phyloP scores from a whole-genome alignment of 164 flowering plant species.

The Vitis cinerea region DNA sequence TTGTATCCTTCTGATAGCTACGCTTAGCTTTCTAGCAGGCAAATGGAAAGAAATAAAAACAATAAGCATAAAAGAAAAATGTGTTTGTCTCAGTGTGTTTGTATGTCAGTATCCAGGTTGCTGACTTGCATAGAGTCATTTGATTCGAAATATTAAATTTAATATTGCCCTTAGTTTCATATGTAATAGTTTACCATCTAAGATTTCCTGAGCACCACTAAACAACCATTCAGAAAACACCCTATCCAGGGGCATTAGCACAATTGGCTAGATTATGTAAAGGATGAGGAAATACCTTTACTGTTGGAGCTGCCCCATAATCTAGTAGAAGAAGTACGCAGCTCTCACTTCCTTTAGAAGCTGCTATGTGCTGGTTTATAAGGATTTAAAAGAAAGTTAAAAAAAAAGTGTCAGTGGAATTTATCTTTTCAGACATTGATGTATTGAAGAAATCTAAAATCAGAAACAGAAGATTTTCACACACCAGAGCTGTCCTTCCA shows the following conservation, averaged over 20 bases:
- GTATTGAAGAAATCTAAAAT: neutral
- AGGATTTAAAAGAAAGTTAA: constrained; percentile 1
- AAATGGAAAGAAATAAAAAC: neutral
- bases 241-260: too few relatives aligned
- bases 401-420: neutral
- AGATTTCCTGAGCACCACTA: too few relatives aligned
- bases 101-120: neutral
- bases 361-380: constrained; percentile 76
- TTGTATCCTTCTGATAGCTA: constrained; percentile 91
- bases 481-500: constrained; percentile 81
- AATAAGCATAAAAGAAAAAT: constrained; percentile 5
- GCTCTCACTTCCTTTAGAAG: constrained; percentile 69
- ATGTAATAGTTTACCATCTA: too few relatives aligned
- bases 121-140: too few relatives aligned
- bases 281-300: constrained; percentile 50
- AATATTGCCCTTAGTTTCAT: too few relatives aligned
- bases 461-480: constrained; percentile 8
- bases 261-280: neutral
- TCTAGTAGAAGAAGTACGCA: constrained; percentile 78
- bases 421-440: neutral
- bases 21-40: constrained; percentile 76
- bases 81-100: too few relatives aligned
- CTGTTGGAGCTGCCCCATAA: constrained; percentile 75
- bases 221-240: too few relatives aligned
- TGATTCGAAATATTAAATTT: too few relatives aligned